Percentiles rank a stretch among this genome's conserved stretches.
phyloP scores from a whole-genome alignment of 805 yeast genomes.

The Cephaloascus fragrans region DNA sequence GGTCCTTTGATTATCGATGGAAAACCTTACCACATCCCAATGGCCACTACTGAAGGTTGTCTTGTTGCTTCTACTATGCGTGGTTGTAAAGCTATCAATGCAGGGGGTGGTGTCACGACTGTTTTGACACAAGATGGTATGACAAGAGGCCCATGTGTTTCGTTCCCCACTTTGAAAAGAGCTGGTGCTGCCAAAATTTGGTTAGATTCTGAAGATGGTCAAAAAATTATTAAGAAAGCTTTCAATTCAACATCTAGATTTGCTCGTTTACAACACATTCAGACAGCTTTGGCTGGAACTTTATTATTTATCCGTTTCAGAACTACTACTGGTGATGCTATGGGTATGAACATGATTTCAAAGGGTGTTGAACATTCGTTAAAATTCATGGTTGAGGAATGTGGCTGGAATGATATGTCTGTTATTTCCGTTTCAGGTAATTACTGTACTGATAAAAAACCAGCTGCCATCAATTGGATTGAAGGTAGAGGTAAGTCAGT shows the following conservation, averaged over 20 bases:
- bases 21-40: constrained; percentile 81
- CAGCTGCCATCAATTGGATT: constrained; percentile 98
- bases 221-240: constrained; percentile 67
- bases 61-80: constrained; percentile 97
- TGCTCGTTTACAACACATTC: constrained; percentile 85
- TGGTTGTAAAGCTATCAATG: constrained; percentile 96
- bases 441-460: constrained; percentile 95
- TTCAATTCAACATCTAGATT: constrained; percentile 96
- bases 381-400: constrained; percentile 73
- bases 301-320: constrained; percentile 83
- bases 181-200: constrained; percentile 94
- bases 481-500: constrained; percentile 98
- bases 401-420: constrained; percentile 92
- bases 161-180: constrained; percentile 71
- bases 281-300: constrained; percentile 92
- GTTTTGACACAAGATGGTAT: constrained; percentile 93
- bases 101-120: constrained; percentile 93
- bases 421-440: constrained; percentile 92
- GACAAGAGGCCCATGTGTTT: constrained; percentile 99
- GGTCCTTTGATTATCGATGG: constrained; percentile 94
- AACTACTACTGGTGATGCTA: constrained; percentile 99
- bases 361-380: constrained; percentile 92
- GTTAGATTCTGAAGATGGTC: constrained; percentile 96
- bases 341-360: constrained; percentile 99
- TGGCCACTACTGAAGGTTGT: constrained; percentile 99